These are phyloP conservation scores for Beauveria sp. DNA, from an alignment of 2,329 filamentous ascomycete species.

Conservation along the genomic window DNA sequence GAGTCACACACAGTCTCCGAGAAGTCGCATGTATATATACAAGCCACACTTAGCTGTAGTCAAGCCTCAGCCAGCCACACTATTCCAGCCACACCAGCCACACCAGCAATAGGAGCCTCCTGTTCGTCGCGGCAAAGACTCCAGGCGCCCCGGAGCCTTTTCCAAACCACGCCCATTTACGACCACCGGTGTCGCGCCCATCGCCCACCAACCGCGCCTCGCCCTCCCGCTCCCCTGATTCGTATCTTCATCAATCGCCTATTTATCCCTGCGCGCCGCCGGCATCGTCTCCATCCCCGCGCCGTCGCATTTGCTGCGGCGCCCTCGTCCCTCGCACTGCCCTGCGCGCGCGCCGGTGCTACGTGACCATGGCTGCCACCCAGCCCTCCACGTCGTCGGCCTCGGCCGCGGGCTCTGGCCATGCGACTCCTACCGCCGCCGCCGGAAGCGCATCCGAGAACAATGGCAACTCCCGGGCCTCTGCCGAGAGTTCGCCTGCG, in stretches of 20 bases:
- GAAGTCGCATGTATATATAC: not conserved
- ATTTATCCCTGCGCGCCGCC: not conserved
- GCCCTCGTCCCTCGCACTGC: slow-evolving; percentile 7
- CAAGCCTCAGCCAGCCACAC: not conserved
- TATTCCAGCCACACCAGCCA: not conserved
- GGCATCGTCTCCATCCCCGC: not conserved
- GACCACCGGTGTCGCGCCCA: slow-evolving; percentile 6
- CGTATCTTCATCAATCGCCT: not conserved
- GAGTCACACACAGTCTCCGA: rapidly evolving
- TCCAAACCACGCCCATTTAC: slow-evolving; percentile 7
- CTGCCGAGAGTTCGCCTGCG: slow-evolving; percentile 11
- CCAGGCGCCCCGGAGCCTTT: not conserved
- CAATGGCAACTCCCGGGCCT: slow-evolving; percentile 18
- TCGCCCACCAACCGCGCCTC: slow-evolving; percentile 1
- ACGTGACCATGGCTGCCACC: slow-evolving; percentile 33
- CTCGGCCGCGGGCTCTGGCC: slow-evolving; percentile 24
- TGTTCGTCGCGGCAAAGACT: slow-evolving; percentile 11
- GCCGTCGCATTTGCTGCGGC: slow-evolving; percentile 11
- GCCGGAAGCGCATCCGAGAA: slow-evolving; percentile 17
- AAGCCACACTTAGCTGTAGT: not conserved
- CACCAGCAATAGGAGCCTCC: slow-evolving; percentile 4
- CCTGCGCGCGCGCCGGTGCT: slow-evolving; percentile 19
- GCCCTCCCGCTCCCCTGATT: not conserved
- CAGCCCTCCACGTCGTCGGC: slow-evolving; percentile 30
- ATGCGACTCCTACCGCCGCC: slow-evolving; percentile 21